These are phyloP conservation scores for Camelina neglecta DNA, from an alignment of 345 rosid species.

Conservation along the genomic window DNA sequence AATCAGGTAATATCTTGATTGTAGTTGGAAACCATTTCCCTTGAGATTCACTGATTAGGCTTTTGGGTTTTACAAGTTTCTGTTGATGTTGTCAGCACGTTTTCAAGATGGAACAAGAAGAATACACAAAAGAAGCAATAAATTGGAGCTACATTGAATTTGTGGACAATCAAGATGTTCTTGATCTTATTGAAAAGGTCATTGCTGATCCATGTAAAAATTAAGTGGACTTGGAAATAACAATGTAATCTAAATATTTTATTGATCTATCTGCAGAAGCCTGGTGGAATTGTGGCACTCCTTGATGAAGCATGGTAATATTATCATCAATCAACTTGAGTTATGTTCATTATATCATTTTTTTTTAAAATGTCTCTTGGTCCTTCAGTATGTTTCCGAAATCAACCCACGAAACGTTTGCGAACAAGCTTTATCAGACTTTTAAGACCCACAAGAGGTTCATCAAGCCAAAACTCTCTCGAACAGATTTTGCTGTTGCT, in stretches of 20 bases:
- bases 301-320: conserved; percentile 87
- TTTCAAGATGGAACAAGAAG: conserved; percentile 98
- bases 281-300: conserved; percentile 79
- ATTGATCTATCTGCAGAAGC: conserved; percentile 55
- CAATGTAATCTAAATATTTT: not conserved
- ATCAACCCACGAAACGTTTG: conserved; percentile 95
- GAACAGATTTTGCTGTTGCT: conserved; percentile 85
- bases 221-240: not conserved
- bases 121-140: conserved; percentile 91
- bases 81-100: conserved; percentile 65
- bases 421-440: conserved; percentile 93
- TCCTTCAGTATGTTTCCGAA: conserved; percentile 93
- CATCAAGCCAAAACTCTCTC: conserved; percentile 90
- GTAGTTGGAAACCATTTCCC: not conserved
- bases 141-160: conserved; percentile 97
- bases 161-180: conserved; percentile 92
- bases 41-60: not conserved
- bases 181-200: conserved; percentile 97
- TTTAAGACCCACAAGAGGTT: conserved; percentile 88
- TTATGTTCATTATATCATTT: not conserved
- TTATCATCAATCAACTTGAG: not conserved
- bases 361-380: not conserved
- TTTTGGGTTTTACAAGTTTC: conserved; percentile 25
- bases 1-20: conserved; percentile 67
- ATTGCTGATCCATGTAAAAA: not conserved